Conservation (phyloP, 2,329 filamentous ascomycete genomes). For the Dendryphion nanum region DNA sequence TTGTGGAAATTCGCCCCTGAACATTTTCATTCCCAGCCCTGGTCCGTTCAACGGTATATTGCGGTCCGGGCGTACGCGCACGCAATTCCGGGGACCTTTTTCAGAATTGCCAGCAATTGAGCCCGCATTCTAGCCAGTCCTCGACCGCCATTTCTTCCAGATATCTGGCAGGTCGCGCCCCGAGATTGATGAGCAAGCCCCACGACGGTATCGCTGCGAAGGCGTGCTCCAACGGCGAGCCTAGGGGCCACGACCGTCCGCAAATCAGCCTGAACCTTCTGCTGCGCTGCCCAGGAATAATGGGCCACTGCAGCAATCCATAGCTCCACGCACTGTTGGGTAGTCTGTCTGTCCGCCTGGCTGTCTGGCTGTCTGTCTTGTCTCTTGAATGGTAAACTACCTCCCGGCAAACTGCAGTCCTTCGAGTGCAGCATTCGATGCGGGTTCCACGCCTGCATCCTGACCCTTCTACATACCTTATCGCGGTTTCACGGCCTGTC, state of each 20-base stretch:
- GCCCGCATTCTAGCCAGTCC: constrained; percentile 20
- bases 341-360: too few species aligned
- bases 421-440: constrained; percentile 14
- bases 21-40: too few species aligned
- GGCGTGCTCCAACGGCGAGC: constrained; percentile 13
- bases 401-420: constrained; percentile 23
- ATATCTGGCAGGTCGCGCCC: not conserved
- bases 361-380: too few species aligned
- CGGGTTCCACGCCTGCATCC: constrained; percentile 18
- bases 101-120: constrained; percentile 12
- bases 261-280: constrained; percentile 36
- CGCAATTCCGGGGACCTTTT: constrained; percentile 12
- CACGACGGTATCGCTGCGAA: constrained; percentile 8
- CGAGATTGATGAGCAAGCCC: constrained; percentile 6
- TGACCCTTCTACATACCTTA: too few species aligned
- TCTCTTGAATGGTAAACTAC: too few species aligned
- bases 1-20: constrained; percentile 15
- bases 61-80: constrained; percentile 11
- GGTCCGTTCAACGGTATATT: constrained; percentile 19
- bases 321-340: constrained; percentile 9
- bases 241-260: constrained; percentile 20
- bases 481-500: constrained; percentile 35
- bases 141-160: constrained; percentile 2
- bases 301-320: constrained; percentile 16
- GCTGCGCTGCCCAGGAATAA: constrained; percentile 18